Conservation (phyloP, 768 basidiomycete genomes). For the Dentipellis sp. region DNA sequence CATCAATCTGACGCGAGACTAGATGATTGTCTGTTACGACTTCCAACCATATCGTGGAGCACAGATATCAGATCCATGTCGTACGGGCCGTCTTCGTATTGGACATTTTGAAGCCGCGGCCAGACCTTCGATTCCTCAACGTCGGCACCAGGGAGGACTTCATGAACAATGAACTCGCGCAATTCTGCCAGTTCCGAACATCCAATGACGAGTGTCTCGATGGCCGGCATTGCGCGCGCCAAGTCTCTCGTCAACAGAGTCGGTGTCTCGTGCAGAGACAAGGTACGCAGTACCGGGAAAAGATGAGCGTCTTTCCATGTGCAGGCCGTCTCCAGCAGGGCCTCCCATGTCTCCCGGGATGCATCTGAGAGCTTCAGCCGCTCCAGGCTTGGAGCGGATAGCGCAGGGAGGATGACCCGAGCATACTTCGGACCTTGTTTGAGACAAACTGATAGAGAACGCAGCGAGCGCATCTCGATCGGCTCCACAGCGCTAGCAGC, state of each 20-base stretch:
- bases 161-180: too few relatives aligned
- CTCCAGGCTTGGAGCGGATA: not conserved
- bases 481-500: not conserved
- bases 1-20: too few relatives aligned
- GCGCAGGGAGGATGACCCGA: not conserved
- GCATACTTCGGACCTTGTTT: not conserved
- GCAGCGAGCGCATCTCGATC: not conserved
- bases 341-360: not conserved
- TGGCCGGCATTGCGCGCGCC: not conserved
- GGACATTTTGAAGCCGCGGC: too few relatives aligned
- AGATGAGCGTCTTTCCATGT: too few relatives aligned
- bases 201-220: not conserved
- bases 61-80: too few relatives aligned
- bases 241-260: not conserved
- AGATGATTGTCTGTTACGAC: too few relatives aligned
- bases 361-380: not conserved
- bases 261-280: not conserved
- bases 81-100: too few relatives aligned
- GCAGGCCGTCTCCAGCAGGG: not conserved
- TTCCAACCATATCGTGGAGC: too few relatives aligned
- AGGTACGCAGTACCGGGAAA: too few relatives aligned
- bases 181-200: not conserved
- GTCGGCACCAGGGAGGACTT: too few relatives aligned
- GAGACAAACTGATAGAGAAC: not conserved
- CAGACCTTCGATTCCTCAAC: too few relatives aligned